Evolutionary conservation across 2,329 filamentous ascomycete genomes (phyloP), one percentile per base, ranked within the genome.

Genomic region (Penicillium sp.): DNA sequence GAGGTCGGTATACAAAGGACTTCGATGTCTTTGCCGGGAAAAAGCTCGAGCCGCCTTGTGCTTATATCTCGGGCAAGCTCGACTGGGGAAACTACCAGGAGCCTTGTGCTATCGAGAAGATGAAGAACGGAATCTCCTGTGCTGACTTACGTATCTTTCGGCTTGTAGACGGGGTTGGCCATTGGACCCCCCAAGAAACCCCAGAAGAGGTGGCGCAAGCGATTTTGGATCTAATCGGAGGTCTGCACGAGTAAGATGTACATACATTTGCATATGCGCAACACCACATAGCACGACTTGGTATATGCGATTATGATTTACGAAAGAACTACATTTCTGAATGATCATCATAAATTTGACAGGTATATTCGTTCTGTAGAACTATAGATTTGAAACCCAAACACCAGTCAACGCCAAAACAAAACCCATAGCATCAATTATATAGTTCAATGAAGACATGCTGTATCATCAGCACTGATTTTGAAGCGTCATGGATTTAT

Each of bases 1-100:
- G 69, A 2, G 66, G 70, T 3, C 70, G 70, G 32, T 70, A 72
- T 53, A 71, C 69, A 7, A 75, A 74, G 35, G 85, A 88, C 51
- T 68, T 84, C 48, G 76, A 83, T 18, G 64, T 86, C 0, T 87
- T 84, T 64, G 80, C 83, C 0, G 84, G 84, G 0, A 78, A 76
- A 65, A 83, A 79, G 65, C 82, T 89, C 18, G 81, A 84, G 46
- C 80, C 86, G 8, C 85, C 85, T 0, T 80, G 78, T 52, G 72
- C 77, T 0, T 88, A 86, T 61, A 78, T 89, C n/a, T 80, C 79
- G 26, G 86, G 86, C 0, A 76, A 75, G 42, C 70, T 79, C 53
- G 87, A 89, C 59, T 89, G 86, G 86, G 86, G 84, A 0, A 87
- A 83, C 30, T 86, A 82, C 65, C 86, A 89, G 66, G 80, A 86